A percentile compares a stretch with the other conserved stretches of the same genome.
Conservation (phyloP, 805 yeast genomes). For the Candida verbasci region DNA sequence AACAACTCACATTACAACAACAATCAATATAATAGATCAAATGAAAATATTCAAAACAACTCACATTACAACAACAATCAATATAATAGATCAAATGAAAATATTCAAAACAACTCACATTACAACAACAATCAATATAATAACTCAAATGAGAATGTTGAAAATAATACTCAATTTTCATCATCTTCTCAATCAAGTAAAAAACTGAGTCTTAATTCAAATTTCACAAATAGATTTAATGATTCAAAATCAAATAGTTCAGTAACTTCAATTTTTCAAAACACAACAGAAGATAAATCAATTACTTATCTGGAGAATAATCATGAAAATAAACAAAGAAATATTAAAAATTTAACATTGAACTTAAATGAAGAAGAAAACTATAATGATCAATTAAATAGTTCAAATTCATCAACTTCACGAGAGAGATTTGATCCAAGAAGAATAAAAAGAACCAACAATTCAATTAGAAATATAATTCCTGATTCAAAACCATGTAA, state of each 20-base stretch:
- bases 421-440: slow-evolving; percentile 5
- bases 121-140: too few relatives aligned
- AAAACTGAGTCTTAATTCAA: slow-evolving; percentile 6
- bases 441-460: slow-evolving; percentile 1
- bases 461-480: too few relatives aligned
- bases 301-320: neutral
- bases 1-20: too few relatives aligned
- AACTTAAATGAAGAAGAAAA: slow-evolving; percentile 4
- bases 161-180: neutral
- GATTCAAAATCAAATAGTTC: slow-evolving; percentile 7
- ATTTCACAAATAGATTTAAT: slow-evolving; percentile 2
- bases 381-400: neutral
- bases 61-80: too few relatives aligned
- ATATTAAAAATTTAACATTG: slow-evolving; percentile 4
- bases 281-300: neutral
- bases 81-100: too few relatives aligned
- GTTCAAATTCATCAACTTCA: neutral
- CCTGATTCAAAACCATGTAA: too few relatives aligned
- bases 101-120: too few relatives aligned
- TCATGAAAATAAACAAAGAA: neutral
- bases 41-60: too few relatives aligned
- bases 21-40: too few relatives aligned
- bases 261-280: neutral
- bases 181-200: slow-evolving; percentile 5
- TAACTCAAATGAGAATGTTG: too few relatives aligned